Percentiles rank a stretch among this genome's conserved stretches.
Conservation (phyloP, 2,329 filamentous ascomycete genomes). For the Talaromyces sp. region DNA sequence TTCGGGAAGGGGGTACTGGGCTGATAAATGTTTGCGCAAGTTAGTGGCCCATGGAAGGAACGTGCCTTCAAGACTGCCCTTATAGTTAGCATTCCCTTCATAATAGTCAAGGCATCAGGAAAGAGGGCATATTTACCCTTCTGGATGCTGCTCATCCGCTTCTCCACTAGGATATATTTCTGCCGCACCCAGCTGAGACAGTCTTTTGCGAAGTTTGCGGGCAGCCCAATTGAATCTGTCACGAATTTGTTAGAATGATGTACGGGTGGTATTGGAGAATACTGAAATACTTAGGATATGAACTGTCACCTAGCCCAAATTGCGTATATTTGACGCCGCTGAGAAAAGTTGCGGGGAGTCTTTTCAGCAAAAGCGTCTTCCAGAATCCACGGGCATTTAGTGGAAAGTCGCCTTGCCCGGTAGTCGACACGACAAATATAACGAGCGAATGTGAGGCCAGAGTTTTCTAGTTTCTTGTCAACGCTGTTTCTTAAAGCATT, state of each 20-base stretch:
- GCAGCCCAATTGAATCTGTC: constrained; percentile 86
- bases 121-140: constrained; percentile 62
- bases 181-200: constrained; percentile 76
- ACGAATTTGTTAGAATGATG: not conserved
- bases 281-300: constrained; percentile 73
- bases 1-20: constrained; percentile 66
- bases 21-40: constrained; percentile 64
- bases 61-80: constrained; percentile 68
- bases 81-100: not conserved
- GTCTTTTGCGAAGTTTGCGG: constrained; percentile 78
- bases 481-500: not conserved
- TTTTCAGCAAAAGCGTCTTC: constrained; percentile 77
- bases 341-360: constrained; percentile 68
- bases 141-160: constrained; percentile 87
- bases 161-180: constrained; percentile 77
- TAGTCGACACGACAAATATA: constrained; percentile 83
- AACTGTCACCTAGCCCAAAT: constrained; percentile 91
- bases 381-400: constrained; percentile 79
- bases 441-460: constrained; percentile 37
- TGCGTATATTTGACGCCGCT: constrained; percentile 69
- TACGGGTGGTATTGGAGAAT: not conserved
- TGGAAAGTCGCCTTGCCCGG: constrained; percentile 90
- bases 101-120: not conserved
- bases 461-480: constrained; percentile 25
- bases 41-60: constrained; percentile 74